Evolutionary conservation across 208 protist species (phyloP), one percentile per base, ranked within the genome.

Genomic region (Crithidia fasciculata): DNA sequence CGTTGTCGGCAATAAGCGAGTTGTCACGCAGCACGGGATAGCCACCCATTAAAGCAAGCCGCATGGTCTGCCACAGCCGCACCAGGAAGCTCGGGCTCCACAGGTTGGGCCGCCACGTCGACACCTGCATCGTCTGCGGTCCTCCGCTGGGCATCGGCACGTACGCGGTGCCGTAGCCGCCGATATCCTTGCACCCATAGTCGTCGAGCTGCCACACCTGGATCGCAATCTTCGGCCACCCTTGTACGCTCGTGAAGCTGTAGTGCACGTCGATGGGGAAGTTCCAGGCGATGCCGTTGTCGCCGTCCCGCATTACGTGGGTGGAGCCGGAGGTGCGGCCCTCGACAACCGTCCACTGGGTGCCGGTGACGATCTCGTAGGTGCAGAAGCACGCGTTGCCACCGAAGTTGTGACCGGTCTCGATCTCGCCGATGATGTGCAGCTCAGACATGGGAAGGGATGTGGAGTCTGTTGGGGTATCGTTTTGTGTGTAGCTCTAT

Each of bases 261-360:
- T 88, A 97, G 53, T 96, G 91, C 12, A 95, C 82, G 75, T 97
- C 92, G 36, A 97, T 83, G 0, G 94, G 92, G 64, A 91, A 93
- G 68, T 81, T 86, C 91, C 91, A 97, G 3, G 71, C 50, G 44
- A 94, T 78, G 37, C 79, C 84, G 5, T 80, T 80, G 10, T 80
- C 72, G 55, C 78, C 72, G 69, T 76, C 70, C 2, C 69, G 70
- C 90, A 96, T 92, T 19, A 95, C 88, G 69, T 97, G 92, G 2
- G 94, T 96, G 59, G 89, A 90, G 44, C 92, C 94, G 9, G 62
- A 76, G 19, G 85, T 92, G 16, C 73, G 77, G 7, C 94, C 94
- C 65, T 95, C 89, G 1, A 96, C 77, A 12, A 69, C 72, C 2
- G 61, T 87, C 94, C 92, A 96, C 66, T 92, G 83, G 7, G 80